A percentile compares a stretch with the other conserved stretches of the same genome.
These are phyloP conservation scores for Brassica juncea DNA, from an alignment of 345 rosid species.

Conservation along the genomic window DNA sequence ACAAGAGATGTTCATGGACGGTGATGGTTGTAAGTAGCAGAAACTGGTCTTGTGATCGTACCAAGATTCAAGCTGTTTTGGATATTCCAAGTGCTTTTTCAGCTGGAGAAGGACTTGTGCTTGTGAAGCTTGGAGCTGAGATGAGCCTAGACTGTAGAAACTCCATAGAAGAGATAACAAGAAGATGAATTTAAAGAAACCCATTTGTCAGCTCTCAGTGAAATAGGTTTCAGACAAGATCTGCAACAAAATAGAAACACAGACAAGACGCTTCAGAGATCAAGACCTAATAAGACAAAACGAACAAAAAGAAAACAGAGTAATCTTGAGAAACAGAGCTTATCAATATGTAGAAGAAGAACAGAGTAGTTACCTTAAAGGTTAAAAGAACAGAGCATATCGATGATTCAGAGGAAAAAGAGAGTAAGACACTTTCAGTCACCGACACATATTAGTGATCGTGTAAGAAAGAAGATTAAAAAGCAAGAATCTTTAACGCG, in stretches of 20 bases:
- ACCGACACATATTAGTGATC: conserved; percentile 41
- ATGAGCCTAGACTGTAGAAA: conserved; percentile 45
- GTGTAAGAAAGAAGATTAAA: conserved; percentile 32
- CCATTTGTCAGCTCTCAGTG: conserved; percentile 40
- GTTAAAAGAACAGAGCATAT: not conserved
- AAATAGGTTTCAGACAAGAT: conserved; percentile 24
- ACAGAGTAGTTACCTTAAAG: conserved; percentile 31
- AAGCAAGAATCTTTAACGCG: conserved; percentile 38
- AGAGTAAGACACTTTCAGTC: conserved; percentile 12
- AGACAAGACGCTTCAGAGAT: conserved; percentile 1
- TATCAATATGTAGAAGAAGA: conserved; percentile 15
- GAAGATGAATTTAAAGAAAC: conserved; percentile 39
- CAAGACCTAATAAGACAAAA: not conserved
- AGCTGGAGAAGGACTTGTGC: conserved; percentile 75
- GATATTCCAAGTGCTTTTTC: conserved; percentile 70
- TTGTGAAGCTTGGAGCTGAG: conserved; percentile 74
- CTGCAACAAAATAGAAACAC: conserved; percentile 9
- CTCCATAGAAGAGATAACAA: conserved; percentile 53
- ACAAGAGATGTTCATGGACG: conserved; percentile 60
- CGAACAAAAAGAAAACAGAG: not conserved
- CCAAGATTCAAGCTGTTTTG: conserved; percentile 69
- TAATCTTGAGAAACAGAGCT: conserved; percentile 16
- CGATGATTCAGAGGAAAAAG: not conserved
- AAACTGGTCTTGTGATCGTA: conserved; percentile 52
- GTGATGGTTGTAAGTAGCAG: conserved; percentile 52